Conservation (phyloP, 2,329 filamentous ascomycete species). For the Colletotrichum tanaceti region DNA sequence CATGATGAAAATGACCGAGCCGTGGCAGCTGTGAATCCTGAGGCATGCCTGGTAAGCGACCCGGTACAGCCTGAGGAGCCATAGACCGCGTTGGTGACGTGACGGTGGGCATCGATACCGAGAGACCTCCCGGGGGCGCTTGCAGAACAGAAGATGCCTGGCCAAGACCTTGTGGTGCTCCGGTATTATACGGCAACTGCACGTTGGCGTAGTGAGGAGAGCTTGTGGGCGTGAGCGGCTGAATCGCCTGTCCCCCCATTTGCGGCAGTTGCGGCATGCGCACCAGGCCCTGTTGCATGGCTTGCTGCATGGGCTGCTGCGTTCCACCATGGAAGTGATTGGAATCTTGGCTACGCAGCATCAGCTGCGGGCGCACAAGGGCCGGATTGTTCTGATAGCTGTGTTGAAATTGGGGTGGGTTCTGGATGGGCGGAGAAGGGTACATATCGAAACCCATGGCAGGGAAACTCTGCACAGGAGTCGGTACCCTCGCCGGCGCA, state of each 20-base stretch:
- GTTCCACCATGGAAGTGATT: not conserved
- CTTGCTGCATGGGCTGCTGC: constrained; percentile 8
- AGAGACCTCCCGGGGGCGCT: constrained; percentile 27
- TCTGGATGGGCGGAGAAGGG: constrained; percentile 20
- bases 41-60: not conserved
- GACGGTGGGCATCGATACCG: constrained; percentile 23
- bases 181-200: constrained; percentile 15
- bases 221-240: constrained; percentile 28
- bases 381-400: not conserved
- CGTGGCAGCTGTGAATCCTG: not conserved
- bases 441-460: constrained; percentile 17
- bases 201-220: constrained; percentile 25
- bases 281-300: constrained; percentile 3
- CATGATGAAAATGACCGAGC: not conserved
- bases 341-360: constrained; percentile 6
- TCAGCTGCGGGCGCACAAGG: constrained; percentile 5
- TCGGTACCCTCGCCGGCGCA: not conserved
- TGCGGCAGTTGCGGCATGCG: constrained; percentile 13
- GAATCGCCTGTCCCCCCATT: constrained; percentile 1
- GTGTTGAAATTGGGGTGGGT: not conserved
- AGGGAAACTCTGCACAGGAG: constrained; percentile 1
- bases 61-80: not conserved
- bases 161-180: constrained; percentile 5
- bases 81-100: constrained; percentile 18
- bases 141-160: constrained; percentile 28